Evolutionary conservation across 495 filamentous ascomycete species (phyloP), one percentile per base, ranked within the genome.

Genomic region (Parathielavia appendiculata): DNA sequence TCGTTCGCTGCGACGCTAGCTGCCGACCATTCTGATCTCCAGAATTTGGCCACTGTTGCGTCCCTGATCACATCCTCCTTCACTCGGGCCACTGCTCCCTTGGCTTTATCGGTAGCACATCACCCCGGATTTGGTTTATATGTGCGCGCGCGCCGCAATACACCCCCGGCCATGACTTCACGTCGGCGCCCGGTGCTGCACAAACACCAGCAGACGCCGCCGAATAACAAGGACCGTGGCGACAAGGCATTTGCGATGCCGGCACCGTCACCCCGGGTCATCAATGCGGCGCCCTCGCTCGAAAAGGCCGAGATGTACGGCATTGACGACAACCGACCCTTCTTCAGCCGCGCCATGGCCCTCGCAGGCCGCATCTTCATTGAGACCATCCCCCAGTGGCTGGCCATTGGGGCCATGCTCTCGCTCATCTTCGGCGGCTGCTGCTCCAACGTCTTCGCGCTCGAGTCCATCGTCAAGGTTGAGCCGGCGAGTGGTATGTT

Each of bases 371-470:
- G 78, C 60, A 77, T 82, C 58, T 76, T 81, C 57, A 81, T 81
- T 68, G 79, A 83, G 65, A 81, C 81, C 16, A 75, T 91, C 53
- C 84, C 87, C 20, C 80, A 80, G 64, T 86, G 85, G 85, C 73
- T 89, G 9, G 81, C 81, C 56, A 76, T 86, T 44, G 73, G 81
- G 32, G 78, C 86, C 60, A 93, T 95, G 78, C 75, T 90, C n/a
- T 83, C 79, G 22, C 77, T 97, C 56, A 98, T 98, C 48, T 96
- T 98, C 69, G 93, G 95, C 40, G 93, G 93, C 38, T 99, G 93
- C 69, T 99, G 93, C 78, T 91, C 91, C 34, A 99, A 97, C 79
- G 93, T 98, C 32, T 97, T 95, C 75, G 88, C 92, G 9, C 83
- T 99, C 41, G 93, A 99, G 71, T 90, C 90, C 20, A 95, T 98